A percentile compares a stretch with the other conserved stretches of the same genome.
Evolutionary conservation across 306 rosid species (phyloP).

Genomic region (Dalbergia oliveri): DNA sequence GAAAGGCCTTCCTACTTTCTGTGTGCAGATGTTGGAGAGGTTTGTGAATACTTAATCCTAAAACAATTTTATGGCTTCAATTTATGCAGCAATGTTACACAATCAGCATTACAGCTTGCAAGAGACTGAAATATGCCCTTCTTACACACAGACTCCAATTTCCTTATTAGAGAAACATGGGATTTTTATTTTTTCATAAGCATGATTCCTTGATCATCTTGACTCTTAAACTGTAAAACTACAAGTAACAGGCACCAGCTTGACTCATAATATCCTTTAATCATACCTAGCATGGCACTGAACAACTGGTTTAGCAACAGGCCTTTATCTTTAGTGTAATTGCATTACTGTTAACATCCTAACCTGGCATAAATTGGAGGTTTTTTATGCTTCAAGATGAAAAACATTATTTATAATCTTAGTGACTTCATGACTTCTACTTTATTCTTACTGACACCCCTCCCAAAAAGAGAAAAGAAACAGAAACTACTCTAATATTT

Average conservation of each 20-base stretch:
- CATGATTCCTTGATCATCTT: slow-evolving; percentile 3
- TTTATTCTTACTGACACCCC: not conserved
- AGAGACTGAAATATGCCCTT: not conserved
- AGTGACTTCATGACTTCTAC: not conserved
- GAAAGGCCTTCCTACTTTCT: slow-evolving; percentile 85
- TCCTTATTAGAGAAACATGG: slow-evolving; percentile 12
- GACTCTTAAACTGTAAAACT: slow-evolving; percentile 5
- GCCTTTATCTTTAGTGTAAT: slow-evolving; percentile 1
- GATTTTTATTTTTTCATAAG: not conserved
- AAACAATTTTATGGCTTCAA: slow-evolving; percentile 18
- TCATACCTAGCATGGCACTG: not conserved
- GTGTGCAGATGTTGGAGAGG: slow-evolving; percentile 94
- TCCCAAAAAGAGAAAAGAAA: not conserved
- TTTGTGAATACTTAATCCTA: slow-evolving; percentile 43
- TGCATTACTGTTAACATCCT: slow-evolving; percentile 4
- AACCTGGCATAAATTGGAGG: not conserved
- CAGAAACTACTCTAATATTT: not conserved
- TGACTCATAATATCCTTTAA: slow-evolving; percentile 3
- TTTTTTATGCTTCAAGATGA: slow-evolving; percentile 25
- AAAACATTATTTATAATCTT: not conserved
- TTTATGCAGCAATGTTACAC: not conserved
- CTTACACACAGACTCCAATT: not conserved
- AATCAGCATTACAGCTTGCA: slow-evolving; percentile 7
- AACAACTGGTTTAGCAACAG: slow-evolving; percentile 1
- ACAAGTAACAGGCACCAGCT: not conserved